Base-by-base conservation (phyloP, 2,329 filamentous ascomycete species). In the Colletotrichum lindemuthianum region DNA sequence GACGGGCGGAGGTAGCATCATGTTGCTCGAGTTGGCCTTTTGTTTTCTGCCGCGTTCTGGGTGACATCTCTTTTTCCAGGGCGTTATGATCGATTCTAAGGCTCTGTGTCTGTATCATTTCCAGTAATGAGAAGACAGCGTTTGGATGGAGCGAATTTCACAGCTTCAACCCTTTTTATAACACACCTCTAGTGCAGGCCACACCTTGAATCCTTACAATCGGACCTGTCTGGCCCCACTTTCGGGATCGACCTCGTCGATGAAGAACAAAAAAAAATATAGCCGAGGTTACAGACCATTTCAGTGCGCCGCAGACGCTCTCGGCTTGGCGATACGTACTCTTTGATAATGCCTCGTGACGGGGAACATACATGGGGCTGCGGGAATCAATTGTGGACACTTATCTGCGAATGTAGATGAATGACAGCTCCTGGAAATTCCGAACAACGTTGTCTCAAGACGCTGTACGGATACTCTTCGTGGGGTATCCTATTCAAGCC, bases 261-360 rank as follows among this genome's bases (percentile, higher is more conserved):
- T 24, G 24, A 4, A 24, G 4, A 51, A 53, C 59, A 43, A 68
- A 24, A 53, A 53, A 37, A 63, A 34, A n/a, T 48, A 68, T 64
- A 68, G 63, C 66, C 66, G 66, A 68, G 66, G 66, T 68, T 66
- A 68, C 52, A 63, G n/a, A 61, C 64, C 58, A 65, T 56, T 63
- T 52, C 47, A 57, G 16, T 40, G 47, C 58, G 58, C 63, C 58
- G 52, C 63, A 57, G n/a, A 61, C 34, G 40, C 51, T 33, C 34
- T 47, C 33, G 13, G 24, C 37, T 63, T 51, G 39, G 3, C 24
- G 24, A 24, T 48, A 43, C 24, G 40, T 49, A 56, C 58, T 44
- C 34, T 41, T 24, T 6, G 8, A 4, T 45, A 44, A 32, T 57
- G 12, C 51, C 47, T 57, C 37, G 58, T 57, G 63, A 65, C 45